A percentile compares a stretch with the other conserved stretches of the same genome.
Evolutionary conservation across 1,139 yeast genomes (phyloP).

Genomic region (Sugiyamaella paludigena): DNA sequence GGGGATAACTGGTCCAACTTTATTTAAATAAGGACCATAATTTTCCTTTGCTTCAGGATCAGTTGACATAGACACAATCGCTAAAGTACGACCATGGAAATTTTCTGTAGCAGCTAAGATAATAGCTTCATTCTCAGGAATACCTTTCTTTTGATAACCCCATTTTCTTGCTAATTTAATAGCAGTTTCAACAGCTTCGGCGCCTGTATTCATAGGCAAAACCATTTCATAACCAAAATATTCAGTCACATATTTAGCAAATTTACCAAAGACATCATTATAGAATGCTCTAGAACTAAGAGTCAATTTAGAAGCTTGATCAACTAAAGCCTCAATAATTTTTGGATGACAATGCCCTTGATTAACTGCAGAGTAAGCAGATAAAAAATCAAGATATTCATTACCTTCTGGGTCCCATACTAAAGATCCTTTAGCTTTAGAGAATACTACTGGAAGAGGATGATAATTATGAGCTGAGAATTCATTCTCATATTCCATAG

Average conservation of each 20-base stretch:
- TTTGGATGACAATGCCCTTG: constrained; percentile 98
- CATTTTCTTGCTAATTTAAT: constrained; percentile 93
- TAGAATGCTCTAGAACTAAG: constrained; percentile 91
- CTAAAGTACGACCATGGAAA: constrained; percentile 96
- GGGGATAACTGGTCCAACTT: constrained; percentile 80
- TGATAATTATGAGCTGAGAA: constrained; percentile 97
- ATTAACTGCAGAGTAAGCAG: constrained; percentile 95
- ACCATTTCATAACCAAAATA: constrained; percentile 89
- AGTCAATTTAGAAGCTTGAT: constrained; percentile 83
- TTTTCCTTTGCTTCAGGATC: constrained; percentile 88
- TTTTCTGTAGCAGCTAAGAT: constrained; percentile 82
- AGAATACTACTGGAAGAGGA: constrained; percentile 92
- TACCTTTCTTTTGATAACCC: constrained; percentile 90
- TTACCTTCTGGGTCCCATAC: constrained; percentile 97
- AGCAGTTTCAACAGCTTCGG: constrained; percentile 97
- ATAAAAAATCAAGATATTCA: constrained; percentile 67
- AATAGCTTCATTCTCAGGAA: constrained; percentile 79
- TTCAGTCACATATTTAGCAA: constrained; percentile 86
- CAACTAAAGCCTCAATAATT: constrained; percentile 77
- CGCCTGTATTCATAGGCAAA: constrained; percentile 98
- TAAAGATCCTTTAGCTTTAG: constrained; percentile 83
- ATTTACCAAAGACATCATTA: constrained; percentile 81
- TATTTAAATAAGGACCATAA: constrained; percentile 86
- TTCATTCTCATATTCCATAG: constrained; percentile 66
- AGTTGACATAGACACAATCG: constrained; percentile 93